Evolutionary conservation across 75 land plant genomes (phyloP).

Genomic region (Adiantum capillusveneris): DNA sequence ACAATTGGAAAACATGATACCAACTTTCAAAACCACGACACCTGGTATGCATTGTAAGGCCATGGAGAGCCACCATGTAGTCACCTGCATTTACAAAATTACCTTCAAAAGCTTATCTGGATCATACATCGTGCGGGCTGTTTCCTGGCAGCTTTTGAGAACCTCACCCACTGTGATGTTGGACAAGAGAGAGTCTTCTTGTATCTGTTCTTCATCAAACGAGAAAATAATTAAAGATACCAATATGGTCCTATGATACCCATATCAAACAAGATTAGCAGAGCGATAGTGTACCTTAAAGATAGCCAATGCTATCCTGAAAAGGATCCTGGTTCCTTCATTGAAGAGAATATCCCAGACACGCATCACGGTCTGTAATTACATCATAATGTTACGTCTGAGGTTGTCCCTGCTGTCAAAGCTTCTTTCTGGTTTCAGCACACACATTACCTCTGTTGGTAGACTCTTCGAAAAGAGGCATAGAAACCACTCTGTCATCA

Average conservation of each 20-base stretch:
- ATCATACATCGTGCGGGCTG: conserved; percentile 29
- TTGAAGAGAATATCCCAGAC: conserved; percentile 53
- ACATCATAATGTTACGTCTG: too few species aligned
- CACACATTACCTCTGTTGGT: conserved; percentile 39
- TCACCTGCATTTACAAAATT: conserved; percentile 2
- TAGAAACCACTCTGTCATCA: conserved; percentile 49
- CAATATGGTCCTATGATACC: too few species aligned
- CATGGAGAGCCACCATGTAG: too few species aligned
- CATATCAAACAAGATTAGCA: too few species aligned
- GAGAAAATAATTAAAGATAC: neutral
- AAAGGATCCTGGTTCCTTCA: conserved; percentile 38
- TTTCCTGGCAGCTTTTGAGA: conserved; percentile 23
- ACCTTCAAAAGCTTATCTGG: conserved; percentile 44
- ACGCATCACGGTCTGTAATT: conserved; percentile 41
- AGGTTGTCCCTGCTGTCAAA: too few species aligned
- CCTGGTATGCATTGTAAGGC: too few species aligned
- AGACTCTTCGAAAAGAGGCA: conserved; percentile 46
- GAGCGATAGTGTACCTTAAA: conserved; percentile 26
- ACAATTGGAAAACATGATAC: too few species aligned
- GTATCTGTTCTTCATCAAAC: conserved; percentile 28
- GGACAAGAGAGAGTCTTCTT: conserved; percentile 30
- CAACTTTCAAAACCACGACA: too few species aligned
- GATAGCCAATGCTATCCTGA: conserved; percentile 42
- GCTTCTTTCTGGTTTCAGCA: too few species aligned
- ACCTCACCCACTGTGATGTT: conserved; percentile 33